Conservation (phyloP, 768 basidiomycete genomes). For the Pisolithus marmoratus region DNA sequence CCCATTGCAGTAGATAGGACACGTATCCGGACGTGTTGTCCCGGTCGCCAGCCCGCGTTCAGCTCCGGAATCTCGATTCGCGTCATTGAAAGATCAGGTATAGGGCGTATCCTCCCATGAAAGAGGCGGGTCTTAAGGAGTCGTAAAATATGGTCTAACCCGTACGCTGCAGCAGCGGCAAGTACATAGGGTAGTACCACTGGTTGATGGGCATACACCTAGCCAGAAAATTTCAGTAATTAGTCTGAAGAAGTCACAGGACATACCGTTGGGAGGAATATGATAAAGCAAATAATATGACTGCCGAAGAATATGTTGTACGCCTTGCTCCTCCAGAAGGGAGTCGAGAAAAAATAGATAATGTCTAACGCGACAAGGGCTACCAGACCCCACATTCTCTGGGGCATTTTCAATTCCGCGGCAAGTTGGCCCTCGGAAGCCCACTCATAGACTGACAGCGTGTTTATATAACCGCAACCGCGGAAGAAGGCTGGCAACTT, state of each 20-base stretch:
- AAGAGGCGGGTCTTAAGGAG: conserved; percentile 41
- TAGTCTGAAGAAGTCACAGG: neutral
- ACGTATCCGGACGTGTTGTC: conserved; percentile 55
- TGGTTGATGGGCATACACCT: conserved; percentile 22
- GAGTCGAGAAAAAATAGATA: conserved; percentile 35
- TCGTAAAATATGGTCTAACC: conserved; percentile 42
- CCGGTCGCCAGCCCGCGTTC: conserved; percentile 50
- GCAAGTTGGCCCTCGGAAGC: conserved; percentile 17
- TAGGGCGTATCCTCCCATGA: conserved; percentile 38
- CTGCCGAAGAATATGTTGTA: conserved; percentile 40
- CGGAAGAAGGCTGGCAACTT: conserved; percentile 4
- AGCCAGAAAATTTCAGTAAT: neutral
- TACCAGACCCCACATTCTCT: conserved; percentile 26
- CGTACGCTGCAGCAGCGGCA: conserved; percentile 35
- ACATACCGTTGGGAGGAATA: conserved; percentile 35
- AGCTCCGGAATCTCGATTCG: conserved; percentile 41
- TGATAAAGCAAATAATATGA: conserved; percentile 39
- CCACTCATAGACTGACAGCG: conserved; percentile 23
- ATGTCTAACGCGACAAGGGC: conserved; percentile 32
- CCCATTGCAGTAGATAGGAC: conserved; percentile 37
- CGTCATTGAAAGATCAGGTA: conserved; percentile 42
- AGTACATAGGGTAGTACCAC: conserved; percentile 37
- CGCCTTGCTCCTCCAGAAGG: conserved; percentile 34
- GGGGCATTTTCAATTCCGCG: conserved; percentile 4
- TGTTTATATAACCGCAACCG: neutral